These are phyloP conservation scores for Xylona heveae DNA, from an alignment of 495 filamentous ascomycete genomes.

Conservation along the genomic window DNA sequence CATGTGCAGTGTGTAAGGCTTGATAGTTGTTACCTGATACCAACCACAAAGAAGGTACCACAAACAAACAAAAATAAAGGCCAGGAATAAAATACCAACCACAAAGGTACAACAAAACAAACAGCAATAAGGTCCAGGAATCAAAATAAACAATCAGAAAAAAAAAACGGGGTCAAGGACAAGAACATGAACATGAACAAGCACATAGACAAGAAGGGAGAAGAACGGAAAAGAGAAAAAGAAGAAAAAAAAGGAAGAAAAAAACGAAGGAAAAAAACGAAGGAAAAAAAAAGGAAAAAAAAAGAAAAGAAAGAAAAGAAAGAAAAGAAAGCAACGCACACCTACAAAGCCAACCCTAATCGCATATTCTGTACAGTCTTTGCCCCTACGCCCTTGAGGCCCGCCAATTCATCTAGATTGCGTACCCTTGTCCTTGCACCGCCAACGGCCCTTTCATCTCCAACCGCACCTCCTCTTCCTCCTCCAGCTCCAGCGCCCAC, in stretches of 20 bases:
- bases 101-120: too few species aligned
- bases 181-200: too few species aligned
- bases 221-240: slow-evolving; percentile 1
- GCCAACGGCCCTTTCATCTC: slow-evolving; percentile 11
- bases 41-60: too few species aligned
- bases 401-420: slow-evolving; percentile 24
- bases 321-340: neutral
- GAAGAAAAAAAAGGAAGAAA: slow-evolving; percentile 1
- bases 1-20: too few species aligned
- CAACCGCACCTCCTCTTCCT: slow-evolving; percentile 9
- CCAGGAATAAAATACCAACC: too few species aligned
- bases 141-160: too few species aligned
- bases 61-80: too few species aligned
- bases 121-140: too few species aligned
- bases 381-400: slow-evolving; percentile 26
- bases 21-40: too few species aligned
- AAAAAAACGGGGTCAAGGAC: too few species aligned
- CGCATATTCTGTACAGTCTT: slow-evolving; percentile 34
- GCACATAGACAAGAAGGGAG: too few species aligned
- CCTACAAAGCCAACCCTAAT: slow-evolving; percentile 19
- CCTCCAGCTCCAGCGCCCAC: slow-evolving; percentile 8
- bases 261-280: neutral
- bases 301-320: neutral
- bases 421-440: slow-evolving; percentile 15
- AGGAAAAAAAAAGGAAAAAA: neutral